These are phyloP conservation scores for Diaporthe ampelina DNA, from an alignment of 2,329 filamentous ascomycete genomes.

Conservation along the genomic window DNA sequence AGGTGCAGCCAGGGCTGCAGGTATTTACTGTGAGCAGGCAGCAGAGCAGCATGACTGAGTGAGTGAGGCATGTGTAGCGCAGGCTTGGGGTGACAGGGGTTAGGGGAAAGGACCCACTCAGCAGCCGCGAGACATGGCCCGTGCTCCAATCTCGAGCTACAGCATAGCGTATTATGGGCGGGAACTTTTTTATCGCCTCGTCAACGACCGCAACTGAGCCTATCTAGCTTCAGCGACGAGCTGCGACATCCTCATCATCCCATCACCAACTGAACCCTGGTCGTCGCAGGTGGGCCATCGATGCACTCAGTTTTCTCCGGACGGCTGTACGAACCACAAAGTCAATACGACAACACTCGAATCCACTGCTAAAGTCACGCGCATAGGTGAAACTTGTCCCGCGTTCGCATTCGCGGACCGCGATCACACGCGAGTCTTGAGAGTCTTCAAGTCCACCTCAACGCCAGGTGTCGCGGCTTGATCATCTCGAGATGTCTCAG, in stretches of 20 bases:
- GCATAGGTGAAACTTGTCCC: conserved; percentile 41
- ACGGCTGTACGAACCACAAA: conserved; percentile 37
- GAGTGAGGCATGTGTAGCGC: neutral
- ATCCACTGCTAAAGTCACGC: conserved; percentile 37
- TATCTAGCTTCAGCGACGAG: conserved; percentile 9
- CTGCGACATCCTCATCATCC: conserved; percentile 13
- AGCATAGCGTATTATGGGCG: conserved; percentile 19
- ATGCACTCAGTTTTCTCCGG: conserved; percentile 28
- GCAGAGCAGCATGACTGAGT: neutral
- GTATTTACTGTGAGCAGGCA: neutral
- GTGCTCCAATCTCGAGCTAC: conserved; percentile 24
- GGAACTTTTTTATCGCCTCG: conserved; percentile 37
- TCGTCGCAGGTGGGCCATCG: conserved; percentile 16
- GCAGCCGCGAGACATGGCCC: neutral
- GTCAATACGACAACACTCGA: conserved; percentile 13
- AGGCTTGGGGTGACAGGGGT: conserved; percentile 3
- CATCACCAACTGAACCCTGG: conserved; percentile 27
- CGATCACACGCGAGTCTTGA: conserved; percentile 37
- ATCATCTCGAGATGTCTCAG: conserved; percentile 60
- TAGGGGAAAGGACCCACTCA: neutral
- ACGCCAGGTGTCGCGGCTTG: conserved; percentile 16
- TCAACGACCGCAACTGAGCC: conserved; percentile 10
- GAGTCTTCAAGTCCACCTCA: conserved; percentile 33
- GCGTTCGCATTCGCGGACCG: conserved; percentile 41
- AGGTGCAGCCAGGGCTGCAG: neutral